phyloP scores from a whole-genome alignment of 306 rosid genomes.

The Gynostemma pentaphyllum region DNA sequence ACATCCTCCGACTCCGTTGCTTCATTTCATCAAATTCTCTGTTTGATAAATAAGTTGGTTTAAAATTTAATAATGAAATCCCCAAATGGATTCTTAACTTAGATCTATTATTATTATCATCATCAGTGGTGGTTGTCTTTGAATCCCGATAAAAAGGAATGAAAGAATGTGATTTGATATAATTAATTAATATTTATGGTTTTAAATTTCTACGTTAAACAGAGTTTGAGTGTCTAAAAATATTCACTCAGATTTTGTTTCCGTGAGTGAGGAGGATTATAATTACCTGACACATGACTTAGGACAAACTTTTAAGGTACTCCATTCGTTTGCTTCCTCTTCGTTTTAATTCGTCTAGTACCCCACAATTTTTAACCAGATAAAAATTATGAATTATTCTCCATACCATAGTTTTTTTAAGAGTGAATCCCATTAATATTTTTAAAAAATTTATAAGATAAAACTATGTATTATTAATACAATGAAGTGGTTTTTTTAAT shows the following conservation, averaged over 20 bases:
- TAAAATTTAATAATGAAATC: background rate
- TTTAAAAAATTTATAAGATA: too few species aligned
- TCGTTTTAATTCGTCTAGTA: too few species aligned
- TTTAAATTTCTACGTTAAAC: too few species aligned
- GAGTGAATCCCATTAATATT: too few species aligned
- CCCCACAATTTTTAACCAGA: too few species aligned
- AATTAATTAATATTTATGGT: too few species aligned
- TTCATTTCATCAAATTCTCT: constrained; percentile 29
- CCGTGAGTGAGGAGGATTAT: background rate
- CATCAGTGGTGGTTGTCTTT: too few species aligned
- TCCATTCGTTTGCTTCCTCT: constrained; percentile 6
- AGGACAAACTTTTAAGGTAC: constrained; percentile 11
- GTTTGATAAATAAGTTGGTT: constrained; percentile 6
- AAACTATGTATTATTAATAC: too few species aligned
- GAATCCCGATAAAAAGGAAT: constrained; percentile 1
- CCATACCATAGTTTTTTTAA: too few species aligned
- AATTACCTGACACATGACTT: background rate
- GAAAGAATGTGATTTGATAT: background rate
- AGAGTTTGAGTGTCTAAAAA: too few species aligned
- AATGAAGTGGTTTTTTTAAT: too few species aligned
- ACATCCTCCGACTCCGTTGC: constrained; percentile 50
- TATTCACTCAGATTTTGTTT: background rate
- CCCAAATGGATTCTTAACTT: background rate
- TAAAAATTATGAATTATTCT: too few species aligned
- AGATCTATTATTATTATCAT: background rate